Conservation (phyloP, 805 yeast species). For the Kodamaea jinghongensis region DNA sequence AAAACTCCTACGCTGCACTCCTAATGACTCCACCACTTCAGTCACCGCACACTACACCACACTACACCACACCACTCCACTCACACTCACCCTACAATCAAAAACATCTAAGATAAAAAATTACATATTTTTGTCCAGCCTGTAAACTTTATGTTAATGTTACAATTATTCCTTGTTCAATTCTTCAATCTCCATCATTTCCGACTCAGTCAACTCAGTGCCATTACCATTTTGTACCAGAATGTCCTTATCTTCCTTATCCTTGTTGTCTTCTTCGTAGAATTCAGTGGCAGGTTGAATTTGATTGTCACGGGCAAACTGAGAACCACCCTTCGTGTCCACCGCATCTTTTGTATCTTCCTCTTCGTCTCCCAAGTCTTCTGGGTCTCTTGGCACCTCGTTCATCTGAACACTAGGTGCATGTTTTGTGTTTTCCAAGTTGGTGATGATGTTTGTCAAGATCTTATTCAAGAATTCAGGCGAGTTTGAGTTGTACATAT, state of each 20-base stretch:
- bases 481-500: slow-evolving; percentile 94
- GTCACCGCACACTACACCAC: no score
- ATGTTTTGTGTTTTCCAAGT: slow-evolving; percentile 84
- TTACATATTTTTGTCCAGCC: no score
- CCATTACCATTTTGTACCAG: slow-evolving; percentile 1
- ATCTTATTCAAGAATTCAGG: slow-evolving; percentile 89
- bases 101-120: no score
- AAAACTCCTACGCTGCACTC: no score
- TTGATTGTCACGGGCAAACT: slow-evolving; percentile 72
- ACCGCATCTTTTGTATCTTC: slow-evolving; percentile 78
- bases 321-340: slow-evolving; percentile 91
- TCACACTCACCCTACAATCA: no score
- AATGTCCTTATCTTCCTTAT: slow-evolving; percentile 31
- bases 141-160: background rate
- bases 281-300: slow-evolving; percentile 75
- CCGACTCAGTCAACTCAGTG: slow-evolving; percentile 33
- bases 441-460: slow-evolving; percentile 68
- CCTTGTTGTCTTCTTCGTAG: slow-evolving; percentile 62
- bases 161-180: slow-evolving; percentile 23
- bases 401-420: slow-evolving; percentile 97
- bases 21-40: no score
- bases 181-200: slow-evolving; percentile 35
- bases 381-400: slow-evolving; percentile 84
- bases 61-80: no score
- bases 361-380: slow-evolving; percentile 80